Percentiles rank a stretch among this genome's conserved stretches.
Conservation (phyloP, 148 eudicot genomes). For the Silene uniflora region DNA sequence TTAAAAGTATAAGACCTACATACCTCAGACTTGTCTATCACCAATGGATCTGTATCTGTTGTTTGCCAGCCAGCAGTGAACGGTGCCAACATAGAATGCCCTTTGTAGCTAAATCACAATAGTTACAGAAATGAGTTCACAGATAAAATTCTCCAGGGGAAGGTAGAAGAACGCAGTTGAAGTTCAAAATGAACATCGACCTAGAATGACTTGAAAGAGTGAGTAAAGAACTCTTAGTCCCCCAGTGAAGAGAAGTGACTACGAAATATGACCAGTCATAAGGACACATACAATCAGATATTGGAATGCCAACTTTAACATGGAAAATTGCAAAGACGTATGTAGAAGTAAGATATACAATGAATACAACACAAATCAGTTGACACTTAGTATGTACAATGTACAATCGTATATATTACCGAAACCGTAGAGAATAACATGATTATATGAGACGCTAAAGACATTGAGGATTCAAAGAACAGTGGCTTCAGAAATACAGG, state of each 20-base stretch:
- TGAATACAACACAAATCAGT: neutral
- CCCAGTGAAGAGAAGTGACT: neutral
- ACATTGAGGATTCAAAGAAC: neutral
- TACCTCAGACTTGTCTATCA: slow-evolving; percentile 89
- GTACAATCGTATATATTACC: neutral
- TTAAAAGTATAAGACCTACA: neutral
- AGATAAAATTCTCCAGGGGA: neutral
- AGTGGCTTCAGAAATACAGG: neutral
- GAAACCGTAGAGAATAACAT: neutral
- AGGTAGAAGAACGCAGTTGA: neutral
- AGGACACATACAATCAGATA: neutral
- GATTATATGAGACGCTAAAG: neutral
- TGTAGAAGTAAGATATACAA: neutral
- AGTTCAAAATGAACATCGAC: neutral
- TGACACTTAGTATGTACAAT: neutral
- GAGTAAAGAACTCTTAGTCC: neutral
- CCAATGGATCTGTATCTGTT: slow-evolving; percentile 68
- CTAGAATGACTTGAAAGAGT: neutral
- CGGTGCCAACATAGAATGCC: slow-evolving; percentile 95
- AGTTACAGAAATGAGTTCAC: neutral
- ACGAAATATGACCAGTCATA: neutral
- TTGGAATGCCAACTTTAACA: neutral
- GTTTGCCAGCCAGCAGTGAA: slow-evolving; percentile 97
- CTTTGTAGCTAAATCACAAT: slow-evolving; percentile 49
- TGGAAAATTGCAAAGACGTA: neutral